Evolutionary conservation across 768 basidiomycete species (phyloP).

Genomic region (Suillus sp.): DNA sequence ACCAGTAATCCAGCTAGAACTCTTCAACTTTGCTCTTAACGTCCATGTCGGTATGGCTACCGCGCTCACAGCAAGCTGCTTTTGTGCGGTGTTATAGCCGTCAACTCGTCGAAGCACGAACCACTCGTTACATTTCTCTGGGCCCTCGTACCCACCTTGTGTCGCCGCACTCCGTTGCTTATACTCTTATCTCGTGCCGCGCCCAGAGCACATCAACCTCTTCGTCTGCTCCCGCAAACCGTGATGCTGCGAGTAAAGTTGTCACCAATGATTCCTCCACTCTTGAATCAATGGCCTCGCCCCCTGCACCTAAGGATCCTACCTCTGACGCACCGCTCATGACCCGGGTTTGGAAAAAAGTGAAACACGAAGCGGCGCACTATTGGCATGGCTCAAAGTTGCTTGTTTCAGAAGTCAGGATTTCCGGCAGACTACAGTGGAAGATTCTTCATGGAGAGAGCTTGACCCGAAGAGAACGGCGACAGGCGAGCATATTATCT

Average conservation of each 20-base stretch:
- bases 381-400: constrained; percentile 98
- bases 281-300: constrained; percentile 49
- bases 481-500: constrained; percentile 63
- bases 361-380: constrained; percentile 94
- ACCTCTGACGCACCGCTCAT: constrained; percentile 46
- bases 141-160: constrained; percentile 18
- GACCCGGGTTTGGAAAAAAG: constrained; percentile 81
- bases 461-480: constrained; percentile 88
- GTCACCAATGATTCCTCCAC: constrained; percentile 19
- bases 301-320: constrained; percentile 48
- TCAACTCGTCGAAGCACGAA: constrained; percentile 26
- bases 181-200: constrained; percentile 26
- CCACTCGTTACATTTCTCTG: constrained; percentile 23
- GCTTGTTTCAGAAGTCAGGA: constrained; percentile 90
- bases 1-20: constrained; percentile 7
- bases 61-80: constrained; percentile 51
- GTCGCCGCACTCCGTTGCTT: constrained; percentile 21
- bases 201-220: constrained; percentile 40
- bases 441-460: constrained; percentile 90
- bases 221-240: constrained; percentile 17
- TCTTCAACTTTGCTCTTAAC: constrained; percentile 1
- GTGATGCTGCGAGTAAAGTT: constrained; percentile 3
- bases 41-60: constrained; percentile 78
- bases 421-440: constrained; percentile 84
- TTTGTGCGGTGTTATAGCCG: constrained; percentile 38